phyloP scores from a whole-genome alignment of 192 early-diverging fungal species.

The Umbelopsis ramanniana region DNA sequence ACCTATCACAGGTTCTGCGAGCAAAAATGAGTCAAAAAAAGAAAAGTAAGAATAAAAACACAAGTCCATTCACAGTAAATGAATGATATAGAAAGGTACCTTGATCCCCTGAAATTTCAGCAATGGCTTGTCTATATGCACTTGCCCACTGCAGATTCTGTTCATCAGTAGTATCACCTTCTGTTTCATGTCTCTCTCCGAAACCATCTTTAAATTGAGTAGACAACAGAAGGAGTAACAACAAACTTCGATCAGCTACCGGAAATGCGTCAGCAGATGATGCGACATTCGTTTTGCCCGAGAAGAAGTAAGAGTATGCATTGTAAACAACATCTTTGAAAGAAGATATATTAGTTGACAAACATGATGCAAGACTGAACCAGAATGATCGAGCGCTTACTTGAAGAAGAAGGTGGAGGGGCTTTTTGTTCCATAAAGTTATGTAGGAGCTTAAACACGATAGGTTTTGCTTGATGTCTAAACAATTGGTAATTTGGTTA shows the following conservation, averaged over 20 bases:
- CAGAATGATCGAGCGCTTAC: conserved; percentile 28
- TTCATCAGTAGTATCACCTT: neutral
- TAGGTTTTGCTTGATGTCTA: conserved; percentile 63
- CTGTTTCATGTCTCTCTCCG: neutral
- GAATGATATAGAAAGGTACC: conserved; percentile 8
- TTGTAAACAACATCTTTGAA: conserved; percentile 61
- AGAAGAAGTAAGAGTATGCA: conserved; percentile 72
- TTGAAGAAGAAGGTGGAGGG: conserved; percentile 46
- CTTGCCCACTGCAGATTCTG: conserved; percentile 16
- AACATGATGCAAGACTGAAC: neutral
- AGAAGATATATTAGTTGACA: conserved; percentile 23
- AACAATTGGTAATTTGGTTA: neutral
- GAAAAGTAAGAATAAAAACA: no score
- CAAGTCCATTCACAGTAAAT: neutral
- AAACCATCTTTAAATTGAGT: conserved; percentile 42
- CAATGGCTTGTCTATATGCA: conserved; percentile 31
- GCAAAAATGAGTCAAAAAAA: no score
- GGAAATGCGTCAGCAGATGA: conserved; percentile 53
- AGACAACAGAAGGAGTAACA: conserved; percentile 61
- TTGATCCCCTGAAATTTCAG: conserved; percentile 32
- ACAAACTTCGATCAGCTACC: conserved; percentile 64
- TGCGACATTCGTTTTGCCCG: conserved; percentile 46
- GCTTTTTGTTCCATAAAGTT: conserved; percentile 59
- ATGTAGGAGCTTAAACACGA: conserved; percentile 53
- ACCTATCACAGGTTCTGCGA: neutral